Percentiles rank a stretch among this genome's conserved stretches.
phyloP scores from a whole-genome alignment of 108 stramenopile genomes.

The Hondaea fermentalgiana region DNA sequence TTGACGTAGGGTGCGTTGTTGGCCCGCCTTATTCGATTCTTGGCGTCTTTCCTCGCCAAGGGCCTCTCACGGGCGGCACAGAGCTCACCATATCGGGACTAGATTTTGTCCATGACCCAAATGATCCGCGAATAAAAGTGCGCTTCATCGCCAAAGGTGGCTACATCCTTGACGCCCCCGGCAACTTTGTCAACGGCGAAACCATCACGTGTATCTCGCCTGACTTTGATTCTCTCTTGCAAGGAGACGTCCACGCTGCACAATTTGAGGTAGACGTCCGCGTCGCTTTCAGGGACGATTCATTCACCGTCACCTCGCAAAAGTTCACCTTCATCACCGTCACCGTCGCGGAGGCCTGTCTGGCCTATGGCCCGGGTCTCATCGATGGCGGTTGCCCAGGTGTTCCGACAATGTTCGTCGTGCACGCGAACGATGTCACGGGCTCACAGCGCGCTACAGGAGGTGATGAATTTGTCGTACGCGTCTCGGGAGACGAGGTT shows the following conservation, averaged over 20 bases:
- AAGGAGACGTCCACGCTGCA: not conserved
- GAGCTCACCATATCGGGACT: slow-evolving; percentile 42
- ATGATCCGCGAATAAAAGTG: slow-evolving; percentile 33
- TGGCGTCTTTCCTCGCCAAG: slow-evolving; percentile 35
- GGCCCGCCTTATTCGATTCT: slow-evolving; percentile 68
- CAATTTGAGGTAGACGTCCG: slow-evolving; percentile 44
- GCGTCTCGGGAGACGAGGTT: slow-evolving; percentile 1
- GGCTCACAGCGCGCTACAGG: slow-evolving; percentile 57
- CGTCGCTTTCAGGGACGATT: slow-evolving; percentile 52
- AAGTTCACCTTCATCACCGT: slow-evolving; percentile 62
- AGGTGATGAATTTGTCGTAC: slow-evolving; percentile 61
- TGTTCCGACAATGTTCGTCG: slow-evolving; percentile 47
- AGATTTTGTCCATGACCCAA: slow-evolving; percentile 44
- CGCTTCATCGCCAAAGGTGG: slow-evolving; percentile 54
- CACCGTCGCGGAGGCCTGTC: slow-evolving; percentile 47
- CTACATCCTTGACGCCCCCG: slow-evolving; percentile 46
- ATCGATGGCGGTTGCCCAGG: slow-evolving; percentile 41
- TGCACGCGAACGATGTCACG: slow-evolving; percentile 58
- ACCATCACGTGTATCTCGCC: slow-evolving; percentile 53
- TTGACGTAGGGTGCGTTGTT: slow-evolving; percentile 58
- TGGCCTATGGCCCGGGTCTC: slow-evolving; percentile 70
- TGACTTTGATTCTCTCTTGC: slow-evolving; percentile 51
- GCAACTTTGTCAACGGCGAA: slow-evolving; percentile 41
- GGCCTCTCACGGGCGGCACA: slow-evolving; percentile 62
- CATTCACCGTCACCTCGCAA: slow-evolving; percentile 54